These are phyloP conservation scores for Magnusiomyces ingens DNA, from an alignment of 1,139 yeast genomes.

Conservation along the genomic window DNA sequence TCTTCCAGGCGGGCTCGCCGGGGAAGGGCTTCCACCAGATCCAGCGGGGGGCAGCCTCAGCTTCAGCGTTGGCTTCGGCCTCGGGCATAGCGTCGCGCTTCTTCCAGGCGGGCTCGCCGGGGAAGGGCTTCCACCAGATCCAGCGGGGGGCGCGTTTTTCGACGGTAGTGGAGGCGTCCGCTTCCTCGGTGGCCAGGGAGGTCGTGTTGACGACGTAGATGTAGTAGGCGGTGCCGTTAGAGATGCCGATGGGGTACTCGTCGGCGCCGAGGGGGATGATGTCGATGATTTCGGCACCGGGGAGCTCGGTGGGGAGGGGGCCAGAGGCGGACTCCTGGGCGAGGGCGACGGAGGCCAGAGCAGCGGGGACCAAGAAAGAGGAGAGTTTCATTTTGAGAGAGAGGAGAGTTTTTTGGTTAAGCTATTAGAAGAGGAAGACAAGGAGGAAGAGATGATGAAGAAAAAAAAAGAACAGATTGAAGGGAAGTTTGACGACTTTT, in stretches of 20 bases:
- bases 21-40: constrained; percentile 1
- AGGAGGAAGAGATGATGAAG: too few relatives aligned
- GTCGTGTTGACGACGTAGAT: constrained; percentile 1
- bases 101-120: not conserved
- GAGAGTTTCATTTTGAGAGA: too few relatives aligned
- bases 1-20: not conserved
- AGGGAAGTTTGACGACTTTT: too few relatives aligned
- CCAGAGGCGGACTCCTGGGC: constrained; percentile 11
- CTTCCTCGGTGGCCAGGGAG: not conserved
- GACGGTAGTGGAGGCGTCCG: not conserved
- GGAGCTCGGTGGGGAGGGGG: constrained; percentile 3
- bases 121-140: not conserved
- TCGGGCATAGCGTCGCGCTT: constrained; percentile 2
- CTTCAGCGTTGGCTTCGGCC: not conserved
- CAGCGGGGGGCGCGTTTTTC: not conserved
- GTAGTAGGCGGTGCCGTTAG: not conserved
- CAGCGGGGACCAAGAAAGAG: not conserved
- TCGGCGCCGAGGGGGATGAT: not conserved
- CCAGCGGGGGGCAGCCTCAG: not conserved
- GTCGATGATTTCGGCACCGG: not conserved
- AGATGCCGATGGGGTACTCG: not conserved
- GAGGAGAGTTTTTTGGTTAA: too few relatives aligned
- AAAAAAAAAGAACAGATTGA: too few relatives aligned
- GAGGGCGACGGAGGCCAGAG: constrained; percentile 12
- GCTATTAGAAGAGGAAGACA: too few relatives aligned